Base-by-base conservation (phyloP, 2,329 filamentous ascomycete species). In the Cercospora beticola region DNA sequence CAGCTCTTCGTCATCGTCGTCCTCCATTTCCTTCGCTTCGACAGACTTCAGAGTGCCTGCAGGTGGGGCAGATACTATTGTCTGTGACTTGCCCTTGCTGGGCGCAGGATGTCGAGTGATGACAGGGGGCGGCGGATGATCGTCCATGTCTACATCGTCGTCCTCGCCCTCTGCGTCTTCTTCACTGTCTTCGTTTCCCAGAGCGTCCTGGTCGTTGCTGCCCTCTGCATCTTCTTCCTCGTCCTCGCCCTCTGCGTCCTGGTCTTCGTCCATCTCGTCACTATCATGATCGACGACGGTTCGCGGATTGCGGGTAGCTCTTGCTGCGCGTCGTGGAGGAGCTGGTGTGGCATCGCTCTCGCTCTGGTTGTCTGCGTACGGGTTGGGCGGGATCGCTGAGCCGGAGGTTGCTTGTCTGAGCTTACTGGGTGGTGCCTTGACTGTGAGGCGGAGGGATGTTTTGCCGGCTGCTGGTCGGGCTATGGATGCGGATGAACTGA, bases 1-100 rank as follows among this genome's bases (percentile, higher is more conserved):
- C 46, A 85, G 82, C 7, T 82, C 85, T 57, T 85, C 82, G 60
- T 83, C 82, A 62, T 85, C 83, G 3, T 81, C 84, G 58, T 83
- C 83, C 18, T 85, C 82, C 75, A 86, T 78, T 68, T 86, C 84
- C 70, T 84, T 84, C 43, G 79, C 80, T 71, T 85, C 84, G n/a
- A 85, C 82, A 4, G 79, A 76, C 64, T 83, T 83, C 43, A 80
- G 74, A 2, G 75, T 70, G 16, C 73, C 73, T 58, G 68, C 67
- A 1, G 69, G 61, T 3, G 77, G 76, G 31, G 75, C 75, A 6
- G 74, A 73, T 58, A 79, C 76, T 18, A 72, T 74, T 31, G 79
- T 73, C 14, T 75, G 74, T 16, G 74, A 68, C 63, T 77, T 78
- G 52, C 57, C 57, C 26, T 74, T 73, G n/a, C 69, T 70, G 3